Base-by-base conservation (phyloP, 306 rosid genomes). In the Castanea sativa region DNA sequence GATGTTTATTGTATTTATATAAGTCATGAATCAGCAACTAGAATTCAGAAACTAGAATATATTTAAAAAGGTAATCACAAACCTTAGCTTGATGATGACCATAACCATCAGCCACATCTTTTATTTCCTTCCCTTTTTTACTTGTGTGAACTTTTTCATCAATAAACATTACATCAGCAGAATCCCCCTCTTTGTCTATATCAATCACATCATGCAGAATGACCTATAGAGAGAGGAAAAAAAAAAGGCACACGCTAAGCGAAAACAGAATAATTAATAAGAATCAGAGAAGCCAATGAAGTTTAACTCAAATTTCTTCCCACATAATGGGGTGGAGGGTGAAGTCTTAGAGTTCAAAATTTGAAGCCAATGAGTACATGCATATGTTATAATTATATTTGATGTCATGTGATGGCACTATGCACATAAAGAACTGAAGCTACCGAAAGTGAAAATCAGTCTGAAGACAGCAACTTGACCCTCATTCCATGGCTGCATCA, bases 101-200 rank as follows among this genome's bases (percentile, higher is more conserved):
- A 81, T 73, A 80, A 76, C 55, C 89, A 75, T 82, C 81, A 41
- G 73, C 79, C 84, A 76, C 60, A 49, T 78, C 68, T 72, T 71
- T 68, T 75, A 83, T 45, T 57, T 83, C 82, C 89, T 94, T 92
- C 70, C 91, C 97, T 76, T 92, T 92, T 63, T 59, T 79, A 75
- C 63, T 80, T 69, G 55, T 73, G 74, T 76, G 73, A 85, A 83
- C 72, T 29, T 61, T 81, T 55, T 91, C 91, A 38, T 81, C 86
- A 59, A 82, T 63, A 58, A 85, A 56, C 82, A 81, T 79, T 76
- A 86, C 80, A 65, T 76, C 87, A 41, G 82, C 68, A 38, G 82
- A 80, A 76, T 83, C 88, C 25, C 84, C 93, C 55, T 86, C 88
- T 1, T 84, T 16, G 59, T 89, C 92, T 41, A 92, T 52, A 69